These are phyloP conservation scores for Elaeis oleifera DNA, from an alignment of 202 grass and related monocot genomes.

Conservation along the genomic window DNA sequence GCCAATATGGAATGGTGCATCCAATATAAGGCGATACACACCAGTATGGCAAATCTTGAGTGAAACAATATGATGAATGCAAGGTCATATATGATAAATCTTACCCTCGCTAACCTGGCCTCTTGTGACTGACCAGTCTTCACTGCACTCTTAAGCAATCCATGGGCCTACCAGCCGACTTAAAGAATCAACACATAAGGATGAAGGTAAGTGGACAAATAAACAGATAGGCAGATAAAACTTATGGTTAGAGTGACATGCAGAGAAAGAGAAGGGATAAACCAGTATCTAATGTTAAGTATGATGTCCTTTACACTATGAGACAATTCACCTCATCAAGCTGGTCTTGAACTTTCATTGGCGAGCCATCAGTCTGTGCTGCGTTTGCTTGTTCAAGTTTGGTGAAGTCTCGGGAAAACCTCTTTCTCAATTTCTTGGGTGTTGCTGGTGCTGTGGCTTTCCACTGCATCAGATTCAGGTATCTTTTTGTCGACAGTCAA, in stretches of 20 bases:
- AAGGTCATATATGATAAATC: background rate
- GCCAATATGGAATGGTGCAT: too few species aligned
- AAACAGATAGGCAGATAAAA: slow-evolving; percentile 14
- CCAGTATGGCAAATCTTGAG: too few species aligned
- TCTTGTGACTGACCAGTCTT: slow-evolving; percentile 99
- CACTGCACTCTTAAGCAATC: slow-evolving; percentile 75
- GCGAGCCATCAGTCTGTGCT: slow-evolving; percentile 49
- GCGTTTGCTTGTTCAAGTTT: slow-evolving; percentile 39
- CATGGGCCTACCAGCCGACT: slow-evolving; percentile 59
- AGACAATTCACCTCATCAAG: slow-evolving; percentile 75
- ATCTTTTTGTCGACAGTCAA: slow-evolving; percentile 48
- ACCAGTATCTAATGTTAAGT: slow-evolving; percentile 9
- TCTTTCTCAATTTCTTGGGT: slow-evolving; percentile 44
- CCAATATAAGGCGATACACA: too few species aligned
- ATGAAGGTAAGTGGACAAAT: slow-evolving; percentile 14
- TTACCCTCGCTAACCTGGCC: slow-evolving; percentile 97
- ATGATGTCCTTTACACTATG: slow-evolving; percentile 2
- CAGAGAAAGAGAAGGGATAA: background rate
- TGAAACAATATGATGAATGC: too few species aligned
- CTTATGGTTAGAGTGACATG: too few species aligned
- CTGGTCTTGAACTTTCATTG: slow-evolving; percentile 70
- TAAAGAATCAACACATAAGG: slow-evolving; percentile 7
- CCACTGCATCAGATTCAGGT: slow-evolving; percentile 37
- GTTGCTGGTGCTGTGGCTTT: slow-evolving; percentile 28
- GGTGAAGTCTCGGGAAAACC: slow-evolving; percentile 36